These are phyloP conservation scores for Ramaria rubella DNA, from an alignment of 768 basidiomycete species.

Conservation along the genomic window DNA sequence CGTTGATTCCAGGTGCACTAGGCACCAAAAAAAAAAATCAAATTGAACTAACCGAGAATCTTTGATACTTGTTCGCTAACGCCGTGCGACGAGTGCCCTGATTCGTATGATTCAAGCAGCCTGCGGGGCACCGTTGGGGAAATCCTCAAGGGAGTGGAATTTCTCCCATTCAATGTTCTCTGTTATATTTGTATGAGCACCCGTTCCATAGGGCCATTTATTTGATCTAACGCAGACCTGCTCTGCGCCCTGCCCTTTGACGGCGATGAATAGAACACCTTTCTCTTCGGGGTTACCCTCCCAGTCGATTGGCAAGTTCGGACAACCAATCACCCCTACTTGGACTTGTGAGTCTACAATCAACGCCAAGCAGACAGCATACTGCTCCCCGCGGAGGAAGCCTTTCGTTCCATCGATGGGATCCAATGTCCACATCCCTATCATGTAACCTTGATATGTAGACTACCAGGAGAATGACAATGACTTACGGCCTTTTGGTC, in stretches of 20 bases:
- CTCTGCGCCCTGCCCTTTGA: constrained; percentile 79
- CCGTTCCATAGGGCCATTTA: neutral
- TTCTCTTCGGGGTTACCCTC: constrained; percentile 46
- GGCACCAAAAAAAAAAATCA: too few relatives aligned
- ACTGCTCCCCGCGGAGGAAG: constrained; percentile 88
- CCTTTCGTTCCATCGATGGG: constrained; percentile 94
- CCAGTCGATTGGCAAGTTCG: constrained; percentile 68
- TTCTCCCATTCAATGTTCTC: constrained; percentile 1
- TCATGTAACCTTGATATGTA: constrained; percentile 1
- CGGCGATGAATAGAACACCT: constrained; percentile 82
- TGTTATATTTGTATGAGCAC: constrained; percentile 3
- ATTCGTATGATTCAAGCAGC: constrained; percentile 85
- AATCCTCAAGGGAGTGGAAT: neutral
- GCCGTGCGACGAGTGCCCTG: constrained; percentile 84
- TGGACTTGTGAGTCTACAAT: constrained; percentile 73
- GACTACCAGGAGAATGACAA: constrained; percentile 2
- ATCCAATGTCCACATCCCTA: constrained; percentile 83
- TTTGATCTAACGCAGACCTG: constrained; percentile 37
- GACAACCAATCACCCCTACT: constrained; percentile 86
- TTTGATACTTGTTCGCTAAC: constrained; percentile 71
- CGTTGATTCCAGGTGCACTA: too few relatives aligned
- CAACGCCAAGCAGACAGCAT: constrained; percentile 84
- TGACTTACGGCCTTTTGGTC: constrained; percentile 60
- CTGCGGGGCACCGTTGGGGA: constrained; percentile 47
- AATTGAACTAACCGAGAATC: constrained; percentile 36